Conservation (phyloP, 1,284 basidiomycete species). For the Malassezia sympodialis region DNA sequence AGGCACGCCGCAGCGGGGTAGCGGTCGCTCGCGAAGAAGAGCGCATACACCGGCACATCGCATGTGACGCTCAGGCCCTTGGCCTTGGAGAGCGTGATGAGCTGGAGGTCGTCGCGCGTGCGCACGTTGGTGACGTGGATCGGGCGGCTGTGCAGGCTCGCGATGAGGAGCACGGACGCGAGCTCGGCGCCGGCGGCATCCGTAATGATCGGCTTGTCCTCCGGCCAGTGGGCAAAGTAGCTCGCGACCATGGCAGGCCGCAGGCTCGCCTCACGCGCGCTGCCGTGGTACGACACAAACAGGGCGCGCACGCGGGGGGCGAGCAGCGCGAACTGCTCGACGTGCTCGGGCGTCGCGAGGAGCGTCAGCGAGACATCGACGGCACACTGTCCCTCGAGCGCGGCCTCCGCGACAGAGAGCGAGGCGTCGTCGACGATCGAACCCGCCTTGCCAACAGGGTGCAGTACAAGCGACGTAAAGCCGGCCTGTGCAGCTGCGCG, state of each 20-base stretch:
- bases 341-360: conserved; percentile 31
- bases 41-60: conserved; percentile 81
- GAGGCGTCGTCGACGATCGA: conserved; percentile 25
- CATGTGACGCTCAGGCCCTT: conserved; percentile 90
- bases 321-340: conserved; percentile 25
- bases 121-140: conserved; percentile 92
- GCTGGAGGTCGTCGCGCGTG: conserved; percentile 71
- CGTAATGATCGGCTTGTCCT: conserved; percentile 82
- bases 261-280: conserved; percentile 24
- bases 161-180: conserved; percentile 82
- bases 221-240: conserved; percentile 83
- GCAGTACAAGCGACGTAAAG: conserved; percentile 39
- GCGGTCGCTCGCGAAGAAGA: conserved; percentile 76
- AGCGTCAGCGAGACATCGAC: conserved; percentile 42
- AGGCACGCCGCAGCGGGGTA: conserved; percentile 55
- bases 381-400: conserved; percentile 35
- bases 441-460: conserved; percentile 24
- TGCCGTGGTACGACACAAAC: conserved; percentile 36
- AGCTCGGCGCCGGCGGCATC: conserved; percentile 85
- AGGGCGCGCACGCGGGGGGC: conserved; percentile 37
- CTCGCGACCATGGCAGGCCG: conserved; percentile 57
- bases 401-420: conserved; percentile 33
- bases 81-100: conserved; percentile 89
- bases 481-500: conserved; percentile 22
- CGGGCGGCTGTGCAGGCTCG: conserved; percentile 77